Conservation (phyloP, 495 filamentous ascomycete species). For the Cairneyella variabilis region DNA sequence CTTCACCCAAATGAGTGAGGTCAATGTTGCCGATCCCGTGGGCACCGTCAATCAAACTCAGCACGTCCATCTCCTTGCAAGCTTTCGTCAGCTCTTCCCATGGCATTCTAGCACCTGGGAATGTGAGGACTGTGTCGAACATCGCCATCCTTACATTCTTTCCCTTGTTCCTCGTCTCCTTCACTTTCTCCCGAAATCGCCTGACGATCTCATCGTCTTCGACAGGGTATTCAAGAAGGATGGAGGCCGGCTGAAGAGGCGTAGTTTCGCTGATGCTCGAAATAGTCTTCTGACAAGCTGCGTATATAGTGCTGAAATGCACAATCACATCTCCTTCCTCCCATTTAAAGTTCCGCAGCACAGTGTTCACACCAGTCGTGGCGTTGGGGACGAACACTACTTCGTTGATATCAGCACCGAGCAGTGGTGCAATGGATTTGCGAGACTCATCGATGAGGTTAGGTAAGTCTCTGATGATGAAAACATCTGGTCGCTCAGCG, state of each 20-base stretch:
- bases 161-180: conserved; percentile 35
- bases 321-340: conserved; percentile 54
- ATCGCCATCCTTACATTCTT: conserved; percentile 55
- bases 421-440: conserved; percentile 55
- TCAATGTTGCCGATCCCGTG: conserved; percentile 80
- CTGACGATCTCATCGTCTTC: conserved; percentile 53
- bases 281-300: conserved; percentile 65
- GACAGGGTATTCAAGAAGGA: conserved; percentile 50
- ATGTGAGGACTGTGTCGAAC: conserved; percentile 72
- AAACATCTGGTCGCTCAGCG: conserved; percentile 33
- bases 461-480: conserved; percentile 39
- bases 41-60: conserved; percentile 66
- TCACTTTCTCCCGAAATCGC: conserved; percentile 46
- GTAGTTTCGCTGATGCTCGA: conserved; percentile 58
- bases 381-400: conserved; percentile 79
- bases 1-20: conserved; percentile 45
- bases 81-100: conserved; percentile 61
- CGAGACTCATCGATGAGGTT: conserved; percentile 59
- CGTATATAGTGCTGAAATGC: conserved; percentile 72
- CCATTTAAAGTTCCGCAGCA: conserved; percentile 71
- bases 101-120: conserved; percentile 74
- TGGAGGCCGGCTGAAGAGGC: conserved; percentile 3
- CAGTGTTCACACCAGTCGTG: conserved; percentile 73
- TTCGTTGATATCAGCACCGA: conserved; percentile 58
- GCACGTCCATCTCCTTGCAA: conserved; percentile 59